Conservation (phyloP, 164 flowering plant genomes). For the Warburgia ugandensis region DNA sequence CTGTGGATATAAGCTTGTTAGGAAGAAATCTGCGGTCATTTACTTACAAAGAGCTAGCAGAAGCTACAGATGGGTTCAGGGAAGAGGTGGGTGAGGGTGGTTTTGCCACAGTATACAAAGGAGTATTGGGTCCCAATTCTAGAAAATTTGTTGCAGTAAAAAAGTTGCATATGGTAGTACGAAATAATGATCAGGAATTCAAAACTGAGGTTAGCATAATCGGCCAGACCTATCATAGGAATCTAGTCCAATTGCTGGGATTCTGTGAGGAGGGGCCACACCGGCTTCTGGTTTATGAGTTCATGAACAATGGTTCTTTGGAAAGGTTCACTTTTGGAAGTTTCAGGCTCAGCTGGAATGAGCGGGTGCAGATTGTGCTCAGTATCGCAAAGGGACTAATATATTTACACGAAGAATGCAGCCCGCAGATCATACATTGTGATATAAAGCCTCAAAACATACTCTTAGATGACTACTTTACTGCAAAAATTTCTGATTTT, state of each 20-base stretch:
- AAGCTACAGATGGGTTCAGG: slow-evolving; percentile 17
- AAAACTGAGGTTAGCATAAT: slow-evolving; percentile 12
- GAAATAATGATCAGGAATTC: slow-evolving; percentile 12
- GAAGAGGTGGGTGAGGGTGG: slow-evolving; percentile 18
- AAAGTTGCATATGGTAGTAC: slow-evolving; percentile 7
- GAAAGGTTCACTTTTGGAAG: slow-evolving; percentile 9
- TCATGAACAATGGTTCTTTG: slow-evolving; percentile 15
- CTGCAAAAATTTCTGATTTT: slow-evolving; percentile 12
- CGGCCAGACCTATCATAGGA: slow-evolving; percentile 14
- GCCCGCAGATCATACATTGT: slow-evolving; percentile 14
- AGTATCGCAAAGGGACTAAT: slow-evolving; percentile 15
- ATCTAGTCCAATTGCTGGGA: slow-evolving; percentile 15
- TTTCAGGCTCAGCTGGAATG: slow-evolving; percentile 9
- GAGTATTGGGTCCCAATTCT: neutral
- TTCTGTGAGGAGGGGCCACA: slow-evolving; percentile 13
- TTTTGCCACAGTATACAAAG: slow-evolving; percentile 18
- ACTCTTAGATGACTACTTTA: slow-evolving; percentile 6
- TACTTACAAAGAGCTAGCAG: slow-evolving; percentile 10
- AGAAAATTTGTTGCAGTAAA: slow-evolving; percentile 10
- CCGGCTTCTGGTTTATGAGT: slow-evolving; percentile 15
- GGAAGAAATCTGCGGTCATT: too few species aligned
- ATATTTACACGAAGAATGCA: slow-evolving; percentile 17
- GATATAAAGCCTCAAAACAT: slow-evolving; percentile 18
- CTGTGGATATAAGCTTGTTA: too few species aligned
- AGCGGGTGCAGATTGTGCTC: slow-evolving; percentile 5